Evolutionary conservation across 495 filamentous ascomycete genomes (phyloP).

Genomic region (Penicillium atrosanguineum): DNA sequence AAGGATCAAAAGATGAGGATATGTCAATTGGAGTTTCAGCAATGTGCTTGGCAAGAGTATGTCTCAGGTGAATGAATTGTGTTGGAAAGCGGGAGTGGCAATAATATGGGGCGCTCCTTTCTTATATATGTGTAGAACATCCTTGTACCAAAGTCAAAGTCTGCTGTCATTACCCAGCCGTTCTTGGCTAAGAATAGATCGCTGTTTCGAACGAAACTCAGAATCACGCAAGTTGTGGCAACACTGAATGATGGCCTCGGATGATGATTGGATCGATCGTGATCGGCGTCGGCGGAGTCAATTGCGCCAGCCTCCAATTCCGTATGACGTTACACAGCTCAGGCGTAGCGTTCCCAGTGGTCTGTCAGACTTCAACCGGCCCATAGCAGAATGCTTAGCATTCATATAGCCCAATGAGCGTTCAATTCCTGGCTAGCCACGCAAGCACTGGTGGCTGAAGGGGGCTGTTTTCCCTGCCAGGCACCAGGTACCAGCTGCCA

Average conservation of each 20-base stretch:
- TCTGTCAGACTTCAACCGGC: slow-evolving; percentile 2
- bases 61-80: neutral
- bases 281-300: slow-evolving; percentile 11
- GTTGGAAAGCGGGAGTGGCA: neutral
- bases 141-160: neutral
- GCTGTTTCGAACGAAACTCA: slow-evolving; percentile 4
- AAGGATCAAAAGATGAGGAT: neutral
- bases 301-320: slow-evolving; percentile 9
- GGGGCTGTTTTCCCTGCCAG: neutral
- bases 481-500: neutral
- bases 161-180: neutral
- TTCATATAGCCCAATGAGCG: slow-evolving; percentile 15
- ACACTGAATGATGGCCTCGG: slow-evolving; percentile 5
- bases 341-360: slow-evolving; percentile 12
- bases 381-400: slow-evolving; percentile 28
- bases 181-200: slow-evolving; percentile 24
- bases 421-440: slow-evolving; percentile 4
- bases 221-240: slow-evolving; percentile 27
- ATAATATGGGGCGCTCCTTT: neutral
- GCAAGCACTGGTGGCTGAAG: slow-evolving; percentile 28
- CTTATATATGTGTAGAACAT: neutral
- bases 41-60: neutral
- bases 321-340: slow-evolving; percentile 22
- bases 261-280: slow-evolving; percentile 18
- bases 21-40: neutral